These are phyloP conservation scores for Talaromyces sp. DNA, from an alignment of 2,329 filamentous ascomycete genomes.

Conservation along the genomic window DNA sequence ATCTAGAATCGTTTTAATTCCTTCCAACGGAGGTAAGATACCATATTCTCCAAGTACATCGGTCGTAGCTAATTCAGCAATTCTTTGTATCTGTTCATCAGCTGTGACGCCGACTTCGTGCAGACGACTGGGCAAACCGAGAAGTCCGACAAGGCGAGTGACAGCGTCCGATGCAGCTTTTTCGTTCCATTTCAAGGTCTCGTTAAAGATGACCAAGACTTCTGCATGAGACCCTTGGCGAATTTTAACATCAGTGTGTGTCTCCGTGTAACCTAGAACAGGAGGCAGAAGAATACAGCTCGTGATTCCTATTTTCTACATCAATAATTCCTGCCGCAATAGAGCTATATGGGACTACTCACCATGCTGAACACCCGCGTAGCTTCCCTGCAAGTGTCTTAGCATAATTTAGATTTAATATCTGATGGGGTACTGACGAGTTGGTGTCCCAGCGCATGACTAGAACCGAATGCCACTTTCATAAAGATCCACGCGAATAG, in stretches of 20 bases:
- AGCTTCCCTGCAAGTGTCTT: not conserved
- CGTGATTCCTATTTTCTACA: not conserved
- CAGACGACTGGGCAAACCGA: slow-evolving; percentile 10
- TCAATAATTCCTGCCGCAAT: not conserved
- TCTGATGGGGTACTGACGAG: not conserved
- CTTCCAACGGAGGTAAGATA: not conserved
- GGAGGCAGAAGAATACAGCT: slow-evolving; percentile 3
- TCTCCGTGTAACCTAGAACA: slow-evolving; percentile 1
- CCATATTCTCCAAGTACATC: slow-evolving; percentile 16
- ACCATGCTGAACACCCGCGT: slow-evolving; percentile 2
- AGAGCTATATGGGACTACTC: not conserved
- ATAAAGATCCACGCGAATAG: not conserved
- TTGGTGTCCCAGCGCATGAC: slow-evolving; percentile 8
- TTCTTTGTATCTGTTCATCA: slow-evolving; percentile 1
- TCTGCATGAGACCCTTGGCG: not conserved
- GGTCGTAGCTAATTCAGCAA: slow-evolving; percentile 1
- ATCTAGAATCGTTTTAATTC: slow-evolving; percentile 26
- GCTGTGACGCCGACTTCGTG: slow-evolving; percentile 4
- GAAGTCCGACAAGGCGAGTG: slow-evolving; percentile 14
- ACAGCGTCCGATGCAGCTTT: slow-evolving; percentile 23
- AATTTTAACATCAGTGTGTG: not conserved
- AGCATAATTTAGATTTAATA: not conserved
- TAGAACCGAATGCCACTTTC: not conserved
- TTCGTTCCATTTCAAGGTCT: slow-evolving; percentile 17
- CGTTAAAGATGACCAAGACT: slow-evolving; percentile 4